Base-by-base conservation (phyloP, 2,329 filamentous ascomycete species). In the Aspergillus pseudotamarii region DNA sequence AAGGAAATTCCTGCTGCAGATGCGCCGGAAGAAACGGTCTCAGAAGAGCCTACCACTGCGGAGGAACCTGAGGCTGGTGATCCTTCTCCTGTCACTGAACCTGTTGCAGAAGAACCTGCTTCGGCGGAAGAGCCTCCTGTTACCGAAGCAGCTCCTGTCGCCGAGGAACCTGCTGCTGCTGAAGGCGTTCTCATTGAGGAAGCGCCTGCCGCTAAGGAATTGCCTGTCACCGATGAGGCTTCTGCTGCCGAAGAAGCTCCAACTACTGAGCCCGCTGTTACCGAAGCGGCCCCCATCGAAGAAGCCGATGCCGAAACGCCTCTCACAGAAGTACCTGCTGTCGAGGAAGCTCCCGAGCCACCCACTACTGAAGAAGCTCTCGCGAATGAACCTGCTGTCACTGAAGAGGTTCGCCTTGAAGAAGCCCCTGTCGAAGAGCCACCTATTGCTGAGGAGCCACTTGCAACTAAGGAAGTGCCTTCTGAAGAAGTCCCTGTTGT, bases 361-460 rank as follows among this genome's bases (percentile, higher is more conserved):
- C 12, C 14, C 34, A 26, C 59, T 6, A 16, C 53, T 1, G 51
- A 63, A 38, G 66, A 64, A 54, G 48, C 59, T 23, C 61, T 66
- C 57, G 65, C 68, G 43, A 61, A 66, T 26, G 59, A 63, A 30
- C 57, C 63, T 36, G 51, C 60, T 30, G 43, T 43, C 46, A 46
- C 55, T 45, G 57, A 58, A 41, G 48, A 51, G 14, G 48, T n/a
- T 30, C 48, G 2, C 58, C 66, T 69, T 48, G 32, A 63, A 4
- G 19, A 53, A 34, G 56, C 67, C 30, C 59, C 66, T 23, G 56
- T 63, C 56, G 65, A 69, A 38, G 63, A 68, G 48, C 19, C 30
- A 19, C 19, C 48, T 23, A 48, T 50, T 16, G 30, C 63, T 60
- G 57, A 73, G 69, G 26, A 72, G 64, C 57, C 74, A 73, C 57